Percentiles rank a stretch among this genome's conserved stretches.
Conservation (phyloP, 1,284 basidiomycete genomes). For the Neotropicomus parvogracilis region DNA sequence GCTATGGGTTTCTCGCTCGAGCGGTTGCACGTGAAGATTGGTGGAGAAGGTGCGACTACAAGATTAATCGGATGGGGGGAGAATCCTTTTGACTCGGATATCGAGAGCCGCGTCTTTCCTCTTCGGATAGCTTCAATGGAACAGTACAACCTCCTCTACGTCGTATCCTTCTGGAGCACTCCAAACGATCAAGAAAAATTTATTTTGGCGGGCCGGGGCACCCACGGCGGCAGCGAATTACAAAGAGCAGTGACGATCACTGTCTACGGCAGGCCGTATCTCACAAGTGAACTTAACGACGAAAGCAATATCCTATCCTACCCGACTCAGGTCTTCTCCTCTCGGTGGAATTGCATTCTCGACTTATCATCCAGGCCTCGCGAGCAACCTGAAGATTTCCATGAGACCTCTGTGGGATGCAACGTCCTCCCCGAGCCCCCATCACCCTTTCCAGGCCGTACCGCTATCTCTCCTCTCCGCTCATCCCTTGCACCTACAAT, state of each 20-base stretch:
- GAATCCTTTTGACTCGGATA: constrained; percentile 35
- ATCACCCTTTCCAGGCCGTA: constrained; percentile 61
- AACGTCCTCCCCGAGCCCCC: constrained; percentile 67
- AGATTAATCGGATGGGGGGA: constrained; percentile 69
- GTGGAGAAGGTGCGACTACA: constrained; percentile 71
- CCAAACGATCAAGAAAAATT: constrained; percentile 58
- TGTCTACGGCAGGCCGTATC: constrained; percentile 67
- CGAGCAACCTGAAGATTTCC: constrained; percentile 23
- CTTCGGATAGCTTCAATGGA: constrained; percentile 63
- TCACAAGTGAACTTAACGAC: constrained; percentile 19
- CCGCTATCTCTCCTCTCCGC: constrained; percentile 23
- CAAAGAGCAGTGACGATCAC: constrained; percentile 76
- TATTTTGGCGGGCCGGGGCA: constrained; percentile 32
- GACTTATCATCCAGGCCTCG: constrained; percentile 57
- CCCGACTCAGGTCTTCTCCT: constrained; percentile 72
- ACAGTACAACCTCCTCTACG: constrained; percentile 85
- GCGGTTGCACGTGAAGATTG: constrained; percentile 65
- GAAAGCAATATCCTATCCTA: constrained; percentile 36
- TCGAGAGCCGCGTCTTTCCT: constrained; percentile 59
- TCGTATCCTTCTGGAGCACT: constrained; percentile 68
- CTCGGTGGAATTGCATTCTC: constrained; percentile 84
- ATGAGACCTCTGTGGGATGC: constrained; percentile 31
- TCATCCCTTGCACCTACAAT: constrained; percentile 20
- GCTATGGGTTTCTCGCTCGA: constrained; percentile 69
- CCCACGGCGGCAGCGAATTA: constrained; percentile 42